These are phyloP conservation scores for Epipyxis sp. DNA, from an alignment of 108 stramenopile genomes.

Conservation along the genomic window DNA sequence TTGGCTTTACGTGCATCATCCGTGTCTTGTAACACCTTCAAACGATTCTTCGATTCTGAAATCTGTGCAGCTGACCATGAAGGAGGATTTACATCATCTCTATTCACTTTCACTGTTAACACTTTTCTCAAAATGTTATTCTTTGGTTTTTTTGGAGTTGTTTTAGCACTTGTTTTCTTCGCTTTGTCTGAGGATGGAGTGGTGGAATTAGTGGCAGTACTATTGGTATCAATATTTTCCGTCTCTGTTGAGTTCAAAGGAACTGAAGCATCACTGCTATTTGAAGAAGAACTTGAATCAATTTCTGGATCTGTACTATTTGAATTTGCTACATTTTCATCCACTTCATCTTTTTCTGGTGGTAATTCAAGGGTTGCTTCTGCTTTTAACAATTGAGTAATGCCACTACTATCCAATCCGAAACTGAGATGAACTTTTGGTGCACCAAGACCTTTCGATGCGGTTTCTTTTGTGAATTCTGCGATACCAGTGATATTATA, in stretches of 20 bases:
- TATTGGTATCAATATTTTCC: neutral
- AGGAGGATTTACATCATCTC: conserved; percentile 63
- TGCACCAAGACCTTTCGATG: conserved; percentile 71
- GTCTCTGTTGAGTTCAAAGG: neutral
- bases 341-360: too few species aligned
- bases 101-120: conserved; percentile 62
- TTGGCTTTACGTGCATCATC: conserved; percentile 78
- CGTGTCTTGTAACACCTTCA: conserved; percentile 67
- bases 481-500: conserved; percentile 87
- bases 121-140: conserved; percentile 41
- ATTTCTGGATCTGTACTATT: neutral
- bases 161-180: conserved; percentile 47
- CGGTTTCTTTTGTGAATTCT: conserved; percentile 85
- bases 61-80: conserved; percentile 54
- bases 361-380: conserved; percentile 85
- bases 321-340: conserved; percentile 30
- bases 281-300: neutral
- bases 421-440: conserved; percentile 96
- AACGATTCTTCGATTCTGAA: conserved; percentile 71
- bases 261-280: neutral
- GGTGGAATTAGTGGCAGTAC: neutral
- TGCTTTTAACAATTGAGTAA: conserved; percentile 77
- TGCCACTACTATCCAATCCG: conserved; percentile 77
- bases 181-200: conserved; percentile 52
- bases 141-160: conserved; percentile 45